phyloP scores from a whole-genome alignment of 768 basidiomycete species.

The Brasilioporus rufonigricans region DNA sequence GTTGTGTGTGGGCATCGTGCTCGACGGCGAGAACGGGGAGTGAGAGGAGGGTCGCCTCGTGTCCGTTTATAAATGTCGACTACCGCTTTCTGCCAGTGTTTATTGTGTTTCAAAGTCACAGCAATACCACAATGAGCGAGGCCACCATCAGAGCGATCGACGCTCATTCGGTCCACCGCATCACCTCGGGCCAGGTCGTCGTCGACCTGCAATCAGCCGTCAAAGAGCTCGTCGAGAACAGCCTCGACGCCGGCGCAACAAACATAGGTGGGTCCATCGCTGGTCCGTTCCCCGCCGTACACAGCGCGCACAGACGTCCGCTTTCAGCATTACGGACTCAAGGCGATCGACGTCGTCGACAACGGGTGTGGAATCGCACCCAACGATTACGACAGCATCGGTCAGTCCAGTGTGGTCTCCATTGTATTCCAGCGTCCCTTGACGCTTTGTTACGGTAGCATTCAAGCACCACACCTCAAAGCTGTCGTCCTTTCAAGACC shows the following conservation, averaged over 20 bases:
- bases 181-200: constrained; percentile 95
- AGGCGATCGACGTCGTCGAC: constrained; percentile 83
- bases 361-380: constrained; percentile 86
- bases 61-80: background rate
- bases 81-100: background rate
- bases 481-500: constrained; percentile 69
- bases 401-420: constrained; percentile 40
- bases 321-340: constrained; percentile 85
- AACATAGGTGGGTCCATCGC: constrained; percentile 60
- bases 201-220: constrained; percentile 90
- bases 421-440: background rate
- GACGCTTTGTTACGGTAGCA: constrained; percentile 42
- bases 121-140: background rate
- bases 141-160: constrained; percentile 61
- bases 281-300: background rate
- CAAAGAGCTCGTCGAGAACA: constrained; percentile 97
- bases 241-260: constrained; percentile 88
- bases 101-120: no score
- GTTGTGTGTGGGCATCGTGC: constrained; percentile 32
- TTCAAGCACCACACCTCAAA: constrained; percentile 96
- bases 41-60: background rate
- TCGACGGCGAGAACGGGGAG: background rate
- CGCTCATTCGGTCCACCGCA: constrained; percentile 72
- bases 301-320: constrained; percentile 63
- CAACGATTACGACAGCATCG: constrained; percentile 74